Percentiles rank a stretch among this genome's conserved stretches.
Conservation (phyloP, 2,329 filamentous ascomycete genomes). For the Apiospora arundinis region DNA sequence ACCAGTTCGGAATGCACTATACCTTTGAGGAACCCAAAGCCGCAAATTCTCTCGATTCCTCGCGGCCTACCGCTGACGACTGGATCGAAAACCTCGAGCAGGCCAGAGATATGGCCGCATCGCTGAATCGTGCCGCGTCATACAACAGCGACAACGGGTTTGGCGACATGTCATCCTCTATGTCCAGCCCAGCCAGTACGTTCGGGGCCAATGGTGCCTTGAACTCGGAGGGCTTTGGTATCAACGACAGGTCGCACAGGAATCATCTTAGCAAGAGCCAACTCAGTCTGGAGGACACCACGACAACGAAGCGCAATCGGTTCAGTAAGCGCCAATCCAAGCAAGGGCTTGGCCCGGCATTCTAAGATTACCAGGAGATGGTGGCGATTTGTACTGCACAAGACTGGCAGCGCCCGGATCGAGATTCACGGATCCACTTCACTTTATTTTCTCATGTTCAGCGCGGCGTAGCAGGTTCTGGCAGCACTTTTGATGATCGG, state of each 20-base stretch:
- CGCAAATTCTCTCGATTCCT: slow-evolving; percentile 57
- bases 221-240: slow-evolving; percentile 54
- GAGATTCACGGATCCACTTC: not conserved
- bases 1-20: slow-evolving; percentile 75
- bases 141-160: slow-evolving; percentile 73
- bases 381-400: slow-evolving; percentile 10
- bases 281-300: slow-evolving; percentile 58
- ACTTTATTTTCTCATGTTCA: slow-evolving; percentile 22
- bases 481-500: slow-evolving; percentile 19
- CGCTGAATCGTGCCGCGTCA: slow-evolving; percentile 70
- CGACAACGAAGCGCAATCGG: slow-evolving; percentile 61
- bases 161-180: slow-evolving; percentile 70
- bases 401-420: not conserved
- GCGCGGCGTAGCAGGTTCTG: slow-evolving; percentile 25
- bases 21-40: slow-evolving; percentile 93
- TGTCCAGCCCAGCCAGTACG: slow-evolving; percentile 81
- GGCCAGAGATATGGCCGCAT: slow-evolving; percentile 82
- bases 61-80: slow-evolving; percentile 77
- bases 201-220: slow-evolving; percentile 63
- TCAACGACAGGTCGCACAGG: slow-evolving; percentile 60
- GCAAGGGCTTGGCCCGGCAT: slow-evolving; percentile 89
- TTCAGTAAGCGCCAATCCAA: slow-evolving; percentile 96
- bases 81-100: slow-evolving; percentile 91
- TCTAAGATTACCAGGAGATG: slow-evolving; percentile 56
- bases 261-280: slow-evolving; percentile 67